Conservation (phyloP, 202 grass and related monocot genomes). For the Zoysia matrella region DNA sequence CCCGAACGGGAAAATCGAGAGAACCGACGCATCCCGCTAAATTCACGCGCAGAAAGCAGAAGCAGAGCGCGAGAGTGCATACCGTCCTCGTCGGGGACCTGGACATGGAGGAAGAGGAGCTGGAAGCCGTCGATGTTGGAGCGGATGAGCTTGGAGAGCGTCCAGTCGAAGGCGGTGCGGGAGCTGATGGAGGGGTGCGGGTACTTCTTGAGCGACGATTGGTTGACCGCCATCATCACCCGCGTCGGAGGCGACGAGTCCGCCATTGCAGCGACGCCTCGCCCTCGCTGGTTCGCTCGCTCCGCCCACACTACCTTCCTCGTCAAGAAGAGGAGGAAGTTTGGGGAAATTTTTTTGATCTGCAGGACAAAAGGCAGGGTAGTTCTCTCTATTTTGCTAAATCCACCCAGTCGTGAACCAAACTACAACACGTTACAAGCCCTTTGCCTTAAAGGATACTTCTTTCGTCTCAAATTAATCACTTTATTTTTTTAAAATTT, state of each 20-base stretch:
- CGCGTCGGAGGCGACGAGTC: slow-evolving; percentile 33
- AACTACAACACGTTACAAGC: neutral
- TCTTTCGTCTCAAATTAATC: too few species aligned
- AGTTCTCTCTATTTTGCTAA: slow-evolving; percentile 24
- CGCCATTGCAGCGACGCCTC: slow-evolving; percentile 45
- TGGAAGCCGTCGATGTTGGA: slow-evolving; percentile 82
- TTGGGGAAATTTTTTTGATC: slow-evolving; percentile 49
- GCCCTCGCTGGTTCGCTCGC: slow-evolving; percentile 15
- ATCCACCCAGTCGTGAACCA: neutral
- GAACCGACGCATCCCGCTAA: slow-evolving; percentile 18
- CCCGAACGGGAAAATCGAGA: slow-evolving; percentile 6
- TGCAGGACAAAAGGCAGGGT: slow-evolving; percentile 8
- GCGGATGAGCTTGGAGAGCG: slow-evolving; percentile 72
- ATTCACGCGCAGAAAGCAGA: neutral
- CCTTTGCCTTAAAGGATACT: neutral
- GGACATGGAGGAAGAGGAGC: slow-evolving; percentile 89
- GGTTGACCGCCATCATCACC: too few species aligned
- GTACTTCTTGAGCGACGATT: too few species aligned
- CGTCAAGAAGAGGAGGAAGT: slow-evolving; percentile 38
- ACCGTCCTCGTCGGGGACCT: slow-evolving; percentile 96
- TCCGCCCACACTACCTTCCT: slow-evolving; percentile 46
- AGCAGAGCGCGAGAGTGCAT: neutral
- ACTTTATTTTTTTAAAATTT: too few species aligned
- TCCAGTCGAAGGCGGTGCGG: too few species aligned
- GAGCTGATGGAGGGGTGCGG: too few species aligned